A percentile compares a stretch with the other conserved stretches of the same genome.
phyloP scores from a whole-genome alignment of 345 rosid species.

The Angophora floribunda region DNA sequence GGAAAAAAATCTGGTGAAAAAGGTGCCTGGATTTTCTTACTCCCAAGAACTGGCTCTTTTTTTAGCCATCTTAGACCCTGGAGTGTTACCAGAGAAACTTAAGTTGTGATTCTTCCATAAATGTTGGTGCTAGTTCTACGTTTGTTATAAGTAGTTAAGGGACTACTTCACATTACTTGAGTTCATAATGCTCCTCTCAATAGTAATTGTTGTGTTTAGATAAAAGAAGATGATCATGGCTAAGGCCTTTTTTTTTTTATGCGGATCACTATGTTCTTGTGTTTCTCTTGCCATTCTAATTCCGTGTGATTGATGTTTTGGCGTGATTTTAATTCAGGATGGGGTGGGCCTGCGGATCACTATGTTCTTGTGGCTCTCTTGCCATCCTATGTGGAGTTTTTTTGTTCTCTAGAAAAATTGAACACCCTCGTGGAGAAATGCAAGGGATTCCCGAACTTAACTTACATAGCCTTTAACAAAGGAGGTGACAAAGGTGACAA shows the following conservation, averaged over 20 bases:
- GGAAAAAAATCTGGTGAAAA: not conserved
- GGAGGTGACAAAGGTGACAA: constrained; percentile 34
- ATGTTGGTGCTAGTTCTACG: not conserved
- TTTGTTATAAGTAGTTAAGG: not conserved
- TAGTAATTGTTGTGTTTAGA: not conserved
- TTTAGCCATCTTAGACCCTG: not conserved
- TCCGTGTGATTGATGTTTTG: not conserved
- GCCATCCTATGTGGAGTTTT: constrained; percentile 92
- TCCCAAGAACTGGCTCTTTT: not conserved
- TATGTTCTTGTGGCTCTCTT: no score
- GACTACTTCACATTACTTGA: not conserved
- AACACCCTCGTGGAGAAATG: constrained; percentile 52
- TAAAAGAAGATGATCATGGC: not conserved
- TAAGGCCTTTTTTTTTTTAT: not conserved
- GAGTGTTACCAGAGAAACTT: not conserved
- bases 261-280: not conserved
- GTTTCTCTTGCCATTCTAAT: not conserved
- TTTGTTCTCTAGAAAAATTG: constrained; percentile 75
- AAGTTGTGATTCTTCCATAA: not conserved
- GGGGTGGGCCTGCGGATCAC: no score
- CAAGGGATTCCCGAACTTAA: constrained; percentile 47
- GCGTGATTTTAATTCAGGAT: constrained; percentile 33
- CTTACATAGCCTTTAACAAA: constrained; percentile 70
- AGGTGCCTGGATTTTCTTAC: not conserved
- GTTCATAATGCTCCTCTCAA: not conserved